Percentiles rank a stretch among this genome's conserved stretches.
Evolutionary conservation across 78 protist species (phyloP).

Genomic region (Bodo saltans): DNA sequence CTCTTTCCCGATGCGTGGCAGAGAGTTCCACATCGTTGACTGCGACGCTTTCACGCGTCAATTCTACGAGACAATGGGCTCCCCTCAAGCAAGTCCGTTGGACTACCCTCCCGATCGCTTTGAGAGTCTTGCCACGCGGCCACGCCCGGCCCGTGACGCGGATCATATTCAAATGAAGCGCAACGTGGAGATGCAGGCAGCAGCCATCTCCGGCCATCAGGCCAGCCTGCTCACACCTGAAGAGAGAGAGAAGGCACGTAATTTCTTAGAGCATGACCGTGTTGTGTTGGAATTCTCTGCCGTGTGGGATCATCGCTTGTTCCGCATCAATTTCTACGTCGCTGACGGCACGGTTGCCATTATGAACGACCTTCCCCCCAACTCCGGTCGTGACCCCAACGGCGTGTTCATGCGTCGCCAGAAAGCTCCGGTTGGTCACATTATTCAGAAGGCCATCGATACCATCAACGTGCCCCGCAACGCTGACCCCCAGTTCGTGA

Average conservation of each 20-base stretch:
- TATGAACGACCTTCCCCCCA: constrained; percentile 30
- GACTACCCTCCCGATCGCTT: neutral
- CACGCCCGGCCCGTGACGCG: neutral
- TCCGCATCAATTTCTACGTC: constrained; percentile 60
- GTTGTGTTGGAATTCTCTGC: constrained; percentile 61
- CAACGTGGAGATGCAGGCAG: neutral
- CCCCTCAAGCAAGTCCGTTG: neutral
- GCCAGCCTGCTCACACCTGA: neutral
- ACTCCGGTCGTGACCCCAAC: constrained; percentile 65
- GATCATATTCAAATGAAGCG: neutral
- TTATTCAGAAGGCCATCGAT: neutral
- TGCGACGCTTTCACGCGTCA: constrained; percentile 50
- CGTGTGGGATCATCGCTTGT: constrained; percentile 66
- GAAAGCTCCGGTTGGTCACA: constrained; percentile 20
- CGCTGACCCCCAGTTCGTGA: constrained; percentile 12
- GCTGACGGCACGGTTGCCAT: constrained; percentile 65
- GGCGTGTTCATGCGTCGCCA: constrained; percentile 42
- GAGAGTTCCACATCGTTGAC: constrained; percentile 24
- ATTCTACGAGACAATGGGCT: neutral
- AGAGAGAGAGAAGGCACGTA: neutral
- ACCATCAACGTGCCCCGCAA: neutral
- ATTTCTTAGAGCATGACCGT: constrained; percentile 56
- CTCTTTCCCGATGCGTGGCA: constrained; percentile 37
- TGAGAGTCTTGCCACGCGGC: neutral
- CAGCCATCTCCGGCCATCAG: neutral